Evolutionary conservation across 768 basidiomycete genomes (phyloP).

Genomic region (Amanita rubescens): DNA sequence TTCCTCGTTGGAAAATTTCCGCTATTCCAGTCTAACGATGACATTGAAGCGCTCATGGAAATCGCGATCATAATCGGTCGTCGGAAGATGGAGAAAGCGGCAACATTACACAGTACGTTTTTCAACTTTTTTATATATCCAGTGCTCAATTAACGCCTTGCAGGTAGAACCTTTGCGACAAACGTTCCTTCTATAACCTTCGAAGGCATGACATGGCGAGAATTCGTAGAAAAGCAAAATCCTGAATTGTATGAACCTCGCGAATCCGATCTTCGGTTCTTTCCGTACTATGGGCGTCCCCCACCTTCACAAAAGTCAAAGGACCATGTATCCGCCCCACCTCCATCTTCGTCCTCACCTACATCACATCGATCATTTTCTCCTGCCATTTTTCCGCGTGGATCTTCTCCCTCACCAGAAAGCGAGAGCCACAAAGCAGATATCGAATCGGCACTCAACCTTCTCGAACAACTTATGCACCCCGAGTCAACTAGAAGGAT

Average conservation of each 20-base stretch:
- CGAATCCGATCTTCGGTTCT: conserved; percentile 43
- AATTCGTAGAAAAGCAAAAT: conserved; percentile 73
- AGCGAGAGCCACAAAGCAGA: conserved; percentile 41
- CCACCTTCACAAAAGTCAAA: conserved; percentile 14
- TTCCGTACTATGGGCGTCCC: conserved; percentile 39
- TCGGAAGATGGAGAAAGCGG: conserved; percentile 75
- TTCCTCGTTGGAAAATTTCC: conserved; percentile 92
- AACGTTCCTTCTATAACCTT: conserved; percentile 76
- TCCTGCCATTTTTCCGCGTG: conserved; percentile 6
- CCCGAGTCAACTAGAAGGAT: conserved; percentile 72
- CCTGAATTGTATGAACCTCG: conserved; percentile 53
- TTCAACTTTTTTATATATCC: background rate
- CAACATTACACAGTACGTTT: conserved; percentile 81
- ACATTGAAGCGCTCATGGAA: conserved; percentile 94
- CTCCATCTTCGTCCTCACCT: conserved; percentile 11
- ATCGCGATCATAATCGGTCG: conserved; percentile 83
- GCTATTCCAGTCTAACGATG: conserved; percentile 88
- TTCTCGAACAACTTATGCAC: conserved; percentile 67
- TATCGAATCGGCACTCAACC: conserved; percentile 62
- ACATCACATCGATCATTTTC: conserved; percentile 1
- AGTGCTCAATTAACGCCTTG: background rate
- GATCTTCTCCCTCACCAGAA: conserved; percentile 9
- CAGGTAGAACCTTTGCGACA: conserved; percentile 86
- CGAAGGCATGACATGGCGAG: conserved; percentile 61
- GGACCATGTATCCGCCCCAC: conserved; percentile 8